Percentiles rank a stretch among this genome's conserved stretches.
phyloP scores from a whole-genome alignment of 2,329 filamentous ascomycete species.

The Endoconidiophora polonica region DNA sequence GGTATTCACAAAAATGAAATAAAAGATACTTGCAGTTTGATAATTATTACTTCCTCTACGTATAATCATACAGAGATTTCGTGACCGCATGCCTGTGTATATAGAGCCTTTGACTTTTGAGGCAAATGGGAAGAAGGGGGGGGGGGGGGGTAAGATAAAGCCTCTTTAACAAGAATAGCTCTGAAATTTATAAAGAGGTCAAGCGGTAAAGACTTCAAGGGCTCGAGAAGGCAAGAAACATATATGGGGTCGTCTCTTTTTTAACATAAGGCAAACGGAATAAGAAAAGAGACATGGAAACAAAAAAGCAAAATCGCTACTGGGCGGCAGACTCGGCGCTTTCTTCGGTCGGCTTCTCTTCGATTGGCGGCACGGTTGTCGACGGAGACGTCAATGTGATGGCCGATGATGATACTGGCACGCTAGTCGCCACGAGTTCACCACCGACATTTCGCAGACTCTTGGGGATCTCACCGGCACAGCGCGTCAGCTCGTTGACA shows the following conservation, averaged over 20 bases:
- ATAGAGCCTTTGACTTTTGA: too few species aligned
- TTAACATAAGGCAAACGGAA: background rate
- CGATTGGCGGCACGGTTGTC: conserved; percentile 3
- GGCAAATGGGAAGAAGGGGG: too few species aligned
- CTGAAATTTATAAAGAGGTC: too few species aligned
- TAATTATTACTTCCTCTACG: too few species aligned
- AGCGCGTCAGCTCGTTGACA: conserved; percentile 59
- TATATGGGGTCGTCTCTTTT: background rate
- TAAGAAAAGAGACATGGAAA: background rate
- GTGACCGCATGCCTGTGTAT: too few species aligned
- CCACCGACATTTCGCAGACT: conserved; percentile 26
- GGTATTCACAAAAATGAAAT: too few species aligned
- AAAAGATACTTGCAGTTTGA: too few species aligned
- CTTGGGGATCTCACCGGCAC: conserved; percentile 27
- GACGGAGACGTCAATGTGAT: background rate
- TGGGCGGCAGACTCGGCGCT: background rate
- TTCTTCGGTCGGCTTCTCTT: conserved; percentile 11
- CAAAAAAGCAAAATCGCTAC: background rate
- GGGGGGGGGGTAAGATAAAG: too few species aligned
- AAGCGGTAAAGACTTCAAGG: too few species aligned
- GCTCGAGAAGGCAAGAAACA: background rate
- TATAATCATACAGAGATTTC: too few species aligned
- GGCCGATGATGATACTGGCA: conserved; percentile 10
- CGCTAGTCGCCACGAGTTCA: conserved; percentile 13
- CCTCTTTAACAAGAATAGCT: too few species aligned